Percentiles rank a stretch among this genome's conserved stretches.
phyloP scores from a whole-genome alignment of 1,284 basidiomycete genomes.

The Ustanciosporium gigantosporum region DNA sequence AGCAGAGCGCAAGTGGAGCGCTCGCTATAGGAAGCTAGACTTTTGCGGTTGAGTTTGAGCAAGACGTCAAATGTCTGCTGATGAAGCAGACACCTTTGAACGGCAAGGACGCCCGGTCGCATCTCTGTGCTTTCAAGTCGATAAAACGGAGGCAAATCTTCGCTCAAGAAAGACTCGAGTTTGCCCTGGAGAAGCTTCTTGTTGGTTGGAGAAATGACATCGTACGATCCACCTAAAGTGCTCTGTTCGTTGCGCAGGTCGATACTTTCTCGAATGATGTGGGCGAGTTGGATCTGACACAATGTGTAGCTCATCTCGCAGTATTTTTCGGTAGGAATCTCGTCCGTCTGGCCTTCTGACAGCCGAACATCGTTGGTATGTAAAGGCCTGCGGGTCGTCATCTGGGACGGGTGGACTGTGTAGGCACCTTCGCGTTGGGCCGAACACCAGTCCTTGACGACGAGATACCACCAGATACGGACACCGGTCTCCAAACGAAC shows the following conservation, averaged over 20 bases:
- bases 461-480: conserved; percentile 50
- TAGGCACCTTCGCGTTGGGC: conserved; percentile 43
- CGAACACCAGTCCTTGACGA: conserved; percentile 49
- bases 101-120: conserved; percentile 27
- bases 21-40: conserved; percentile 18
- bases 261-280: conserved; percentile 37
- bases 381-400: conserved; percentile 42
- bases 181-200: conserved; percentile 29
- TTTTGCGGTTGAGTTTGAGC: conserved; percentile 38
- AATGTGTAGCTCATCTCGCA: conserved; percentile 44
- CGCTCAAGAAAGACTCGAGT: conserved; percentile 25
- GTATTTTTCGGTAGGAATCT: conserved; percentile 15
- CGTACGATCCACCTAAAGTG: conserved; percentile 25
- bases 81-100: conserved; percentile 44
- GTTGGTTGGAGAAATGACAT: conserved; percentile 24
- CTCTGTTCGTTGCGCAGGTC: conserved; percentile 43
- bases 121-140: conserved; percentile 24
- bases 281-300: conserved; percentile 37
- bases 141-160: conserved; percentile 37
- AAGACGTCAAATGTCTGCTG: conserved; percentile 45
- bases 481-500: conserved; percentile 38
- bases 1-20: conserved; percentile 31
- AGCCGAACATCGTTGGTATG: conserved; percentile 43
- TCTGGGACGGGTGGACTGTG: conserved; percentile 43
- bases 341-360: conserved; percentile 9